Conservation (phyloP, 345 rosid species). For the Crucihimalaya himalaica region DNA sequence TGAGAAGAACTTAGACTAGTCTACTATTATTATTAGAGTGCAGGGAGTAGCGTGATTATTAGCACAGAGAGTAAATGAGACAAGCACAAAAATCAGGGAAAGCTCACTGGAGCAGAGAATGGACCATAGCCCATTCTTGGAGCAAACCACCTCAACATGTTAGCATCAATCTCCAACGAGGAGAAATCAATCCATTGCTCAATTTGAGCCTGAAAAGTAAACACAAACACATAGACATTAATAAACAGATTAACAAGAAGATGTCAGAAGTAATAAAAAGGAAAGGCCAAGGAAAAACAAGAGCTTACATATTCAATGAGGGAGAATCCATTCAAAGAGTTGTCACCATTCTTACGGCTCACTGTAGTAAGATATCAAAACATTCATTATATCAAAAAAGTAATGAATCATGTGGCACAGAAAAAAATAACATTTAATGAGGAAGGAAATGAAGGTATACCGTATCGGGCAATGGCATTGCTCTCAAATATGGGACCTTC, state of each 20-base stretch:
- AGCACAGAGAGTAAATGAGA: background rate
- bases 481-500: slow-evolving; percentile 91
- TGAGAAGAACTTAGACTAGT: background rate
- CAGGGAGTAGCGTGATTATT: background rate
- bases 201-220: slow-evolving; percentile 60
- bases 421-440: no score
- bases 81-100: background rate
- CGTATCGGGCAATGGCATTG: slow-evolving; percentile 94
- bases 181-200: slow-evolving; percentile 98
- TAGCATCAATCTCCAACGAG: slow-evolving; percentile 71
- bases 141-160: slow-evolving; percentile 55
- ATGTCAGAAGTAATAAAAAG: background rate
- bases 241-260: background rate
- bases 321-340: slow-evolving; percentile 64
- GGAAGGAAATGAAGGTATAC: slow-evolving; percentile 41
- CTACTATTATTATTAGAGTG: background rate
- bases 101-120: slow-evolving; percentile 78
- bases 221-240: background rate
- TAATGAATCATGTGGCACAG: background rate
- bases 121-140: slow-evolving; percentile 62
- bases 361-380: slow-evolving; percentile 48
- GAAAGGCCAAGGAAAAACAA: background rate
- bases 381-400: background rate
- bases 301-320: slow-evolving; percentile 70
- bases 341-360: slow-evolving; percentile 65